Percentiles rank a stretch among this genome's conserved stretches.
Conservation (phyloP, 1,284 basidiomycete species). For the Apiotrichum brassicae region DNA sequence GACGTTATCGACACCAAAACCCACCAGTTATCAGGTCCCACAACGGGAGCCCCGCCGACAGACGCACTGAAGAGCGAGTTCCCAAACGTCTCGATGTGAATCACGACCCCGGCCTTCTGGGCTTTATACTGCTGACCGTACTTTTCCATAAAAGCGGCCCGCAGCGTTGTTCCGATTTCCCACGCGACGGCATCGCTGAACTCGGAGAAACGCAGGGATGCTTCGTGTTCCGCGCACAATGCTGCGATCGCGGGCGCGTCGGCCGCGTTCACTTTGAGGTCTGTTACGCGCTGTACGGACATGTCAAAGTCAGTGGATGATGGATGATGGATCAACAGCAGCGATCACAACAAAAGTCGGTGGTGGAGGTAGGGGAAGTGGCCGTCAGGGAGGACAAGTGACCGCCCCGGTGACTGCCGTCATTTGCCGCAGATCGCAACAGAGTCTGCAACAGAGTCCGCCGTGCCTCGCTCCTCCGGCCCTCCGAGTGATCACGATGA, state of each 20-base stretch:
- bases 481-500: too few relatives aligned
- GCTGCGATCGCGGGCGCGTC: slow-evolving; percentile 12
- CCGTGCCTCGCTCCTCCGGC: too few relatives aligned
- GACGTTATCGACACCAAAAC: slow-evolving; percentile 2
- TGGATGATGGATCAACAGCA: too few relatives aligned
- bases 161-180: slow-evolving; percentile 28
- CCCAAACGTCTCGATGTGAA: slow-evolving; percentile 37
- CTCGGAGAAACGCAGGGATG: slow-evolving; percentile 15
- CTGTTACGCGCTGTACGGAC: too few relatives aligned
- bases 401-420: too few relatives aligned
- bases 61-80: slow-evolving; percentile 37
- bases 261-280: too few relatives aligned
- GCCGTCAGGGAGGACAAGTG: too few relatives aligned
- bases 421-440: too few relatives aligned
- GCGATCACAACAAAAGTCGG: too few relatives aligned
- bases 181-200: slow-evolving; percentile 30
- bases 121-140: slow-evolving; percentile 9
- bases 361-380: too few relatives aligned
- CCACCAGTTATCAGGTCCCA: slow-evolving; percentile 39
- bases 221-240: slow-evolving; percentile 19
- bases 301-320: too few relatives aligned
- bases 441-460: too few relatives aligned
- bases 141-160: slow-evolving; percentile 21
- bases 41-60: slow-evolving; percentile 31
- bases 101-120: slow-evolving; percentile 29